phyloP scores from a whole-genome alignment of 768 basidiomycete genomes.

The Naganishia kalamii region DNA sequence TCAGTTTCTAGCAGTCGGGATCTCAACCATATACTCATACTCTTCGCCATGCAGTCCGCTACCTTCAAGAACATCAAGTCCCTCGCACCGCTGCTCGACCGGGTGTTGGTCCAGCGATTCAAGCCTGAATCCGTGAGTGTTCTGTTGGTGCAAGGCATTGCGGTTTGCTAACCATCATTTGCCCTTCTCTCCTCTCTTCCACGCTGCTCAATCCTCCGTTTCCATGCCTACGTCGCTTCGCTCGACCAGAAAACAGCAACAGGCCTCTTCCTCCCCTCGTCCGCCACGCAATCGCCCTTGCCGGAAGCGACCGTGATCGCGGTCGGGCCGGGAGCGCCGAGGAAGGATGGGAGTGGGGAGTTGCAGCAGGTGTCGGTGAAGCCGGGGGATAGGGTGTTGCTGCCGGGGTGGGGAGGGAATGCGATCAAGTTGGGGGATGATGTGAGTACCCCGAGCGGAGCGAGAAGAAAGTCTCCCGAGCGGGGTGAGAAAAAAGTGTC shows the following conservation, averaged over 20 bases:
- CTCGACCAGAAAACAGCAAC: constrained; percentile 81
- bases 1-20: no score
- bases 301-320: constrained; percentile 96
- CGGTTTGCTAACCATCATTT: not conserved
- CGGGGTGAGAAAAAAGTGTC: no score
- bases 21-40: no score
- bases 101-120: constrained; percentile 93
- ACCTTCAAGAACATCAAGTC: constrained; percentile 94
- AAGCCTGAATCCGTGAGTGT: constrained; percentile 81
- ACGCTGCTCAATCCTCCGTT: not conserved
- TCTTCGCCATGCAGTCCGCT: constrained; percentile 49
- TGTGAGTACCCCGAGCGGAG: constrained; percentile 58
- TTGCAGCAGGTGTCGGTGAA: constrained; percentile 69
- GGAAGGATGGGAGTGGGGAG: constrained; percentile 51
- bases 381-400: constrained; percentile 82
- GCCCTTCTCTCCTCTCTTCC: not conserved
- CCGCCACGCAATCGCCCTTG: constrained; percentile 74
- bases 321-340: constrained; percentile 85
- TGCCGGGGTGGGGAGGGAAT: constrained; percentile 95
- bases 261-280: constrained; percentile 91
- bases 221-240: not conserved
- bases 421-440: constrained; percentile 95
- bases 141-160: not conserved
- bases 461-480: no score
- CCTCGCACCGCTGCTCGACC: constrained; percentile 84